Conservation (phyloP, 2,329 filamentous ascomycete species). For the Colletotrichum sansevieriae region DNA sequence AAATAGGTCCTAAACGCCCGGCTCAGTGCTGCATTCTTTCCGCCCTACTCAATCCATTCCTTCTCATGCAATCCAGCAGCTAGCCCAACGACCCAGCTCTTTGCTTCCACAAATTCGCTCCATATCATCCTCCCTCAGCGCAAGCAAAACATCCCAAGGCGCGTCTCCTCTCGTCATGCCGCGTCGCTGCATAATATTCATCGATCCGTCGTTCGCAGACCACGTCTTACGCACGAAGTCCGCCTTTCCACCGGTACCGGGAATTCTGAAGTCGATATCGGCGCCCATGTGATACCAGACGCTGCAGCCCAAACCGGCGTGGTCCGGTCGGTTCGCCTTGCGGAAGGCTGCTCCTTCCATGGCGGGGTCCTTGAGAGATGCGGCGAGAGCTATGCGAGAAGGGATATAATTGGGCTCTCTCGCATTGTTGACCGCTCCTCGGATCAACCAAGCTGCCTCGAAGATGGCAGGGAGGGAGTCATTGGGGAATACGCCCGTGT, state of each 20-base stretch:
- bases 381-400: conserved; percentile 21
- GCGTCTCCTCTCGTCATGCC: conserved; percentile 26
- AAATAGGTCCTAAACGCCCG: no score
- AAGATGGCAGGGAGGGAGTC: neutral
- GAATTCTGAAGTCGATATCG: conserved; percentile 34
- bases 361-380: conserved; percentile 11
- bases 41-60: no score
- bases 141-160: conserved; percentile 25
- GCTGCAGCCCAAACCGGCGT: conserved; percentile 24
- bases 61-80: neutral
- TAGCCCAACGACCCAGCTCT: conserved; percentile 21
- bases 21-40: no score
- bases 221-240: conserved; percentile 36
- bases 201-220: conserved; percentile 33
- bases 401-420: conserved; percentile 18
- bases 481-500: neutral
- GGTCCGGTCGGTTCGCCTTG: conserved; percentile 9
- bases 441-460: conserved; percentile 23
- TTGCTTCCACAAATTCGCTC: neutral
- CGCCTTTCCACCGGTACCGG: conserved; percentile 16
- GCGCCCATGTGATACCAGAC: conserved; percentile 39
- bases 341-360: conserved; percentile 17
- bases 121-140: conserved; percentile 32
- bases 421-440: conserved; percentile 11
- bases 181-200: conserved; percentile 36